Conservation (phyloP, 2,329 filamentous ascomycete genomes). For the Emericellopsis atlantica region DNA sequence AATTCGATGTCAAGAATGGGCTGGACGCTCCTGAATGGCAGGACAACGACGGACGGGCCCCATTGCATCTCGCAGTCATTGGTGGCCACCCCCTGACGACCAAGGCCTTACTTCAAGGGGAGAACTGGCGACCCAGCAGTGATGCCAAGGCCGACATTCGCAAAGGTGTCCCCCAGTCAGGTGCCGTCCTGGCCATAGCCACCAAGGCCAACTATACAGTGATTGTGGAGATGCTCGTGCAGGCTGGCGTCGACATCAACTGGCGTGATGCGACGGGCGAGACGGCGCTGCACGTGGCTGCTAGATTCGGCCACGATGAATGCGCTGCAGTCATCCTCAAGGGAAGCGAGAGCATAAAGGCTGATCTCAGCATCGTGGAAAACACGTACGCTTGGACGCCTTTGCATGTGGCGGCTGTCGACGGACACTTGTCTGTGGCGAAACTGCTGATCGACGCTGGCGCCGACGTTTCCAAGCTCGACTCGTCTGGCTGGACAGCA, state of each 20-base stretch:
- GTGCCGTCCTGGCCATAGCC: conserved; percentile 76
- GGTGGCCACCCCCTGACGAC: conserved; percentile 84
- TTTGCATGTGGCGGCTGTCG: conserved; percentile 84
- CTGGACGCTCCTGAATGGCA: conserved; percentile 87
- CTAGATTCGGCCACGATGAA: conserved; percentile 71
- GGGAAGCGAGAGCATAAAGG: conserved; percentile 57
- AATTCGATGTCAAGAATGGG: conserved; percentile 73
- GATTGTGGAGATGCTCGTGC: conserved; percentile 79
- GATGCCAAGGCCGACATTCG: conserved; percentile 51
- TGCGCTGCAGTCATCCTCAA: conserved; percentile 68
- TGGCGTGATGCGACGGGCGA: conserved; percentile 85
- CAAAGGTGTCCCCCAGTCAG: conserved; percentile 66
- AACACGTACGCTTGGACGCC: conserved; percentile 88
- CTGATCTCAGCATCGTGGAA: conserved; percentile 65
- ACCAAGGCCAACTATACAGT: conserved; percentile 75
- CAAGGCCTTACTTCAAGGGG: conserved; percentile 64
- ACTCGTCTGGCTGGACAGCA: conserved; percentile 88
- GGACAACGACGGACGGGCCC: conserved; percentile 81
- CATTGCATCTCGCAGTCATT: conserved; percentile 83
- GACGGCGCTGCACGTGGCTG: conserved; percentile 83
- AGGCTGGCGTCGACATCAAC: conserved; percentile 86
- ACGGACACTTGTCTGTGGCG: conserved; percentile 66
- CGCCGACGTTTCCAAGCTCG: conserved; percentile 59
- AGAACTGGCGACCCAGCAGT: conserved; percentile 58
- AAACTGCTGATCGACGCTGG: conserved; percentile 67